Evolutionary conservation across 2,329 filamentous ascomycete species (phyloP), one percentile per base, ranked within the genome.

Genomic region (Ramichloridium luteum): DNA sequence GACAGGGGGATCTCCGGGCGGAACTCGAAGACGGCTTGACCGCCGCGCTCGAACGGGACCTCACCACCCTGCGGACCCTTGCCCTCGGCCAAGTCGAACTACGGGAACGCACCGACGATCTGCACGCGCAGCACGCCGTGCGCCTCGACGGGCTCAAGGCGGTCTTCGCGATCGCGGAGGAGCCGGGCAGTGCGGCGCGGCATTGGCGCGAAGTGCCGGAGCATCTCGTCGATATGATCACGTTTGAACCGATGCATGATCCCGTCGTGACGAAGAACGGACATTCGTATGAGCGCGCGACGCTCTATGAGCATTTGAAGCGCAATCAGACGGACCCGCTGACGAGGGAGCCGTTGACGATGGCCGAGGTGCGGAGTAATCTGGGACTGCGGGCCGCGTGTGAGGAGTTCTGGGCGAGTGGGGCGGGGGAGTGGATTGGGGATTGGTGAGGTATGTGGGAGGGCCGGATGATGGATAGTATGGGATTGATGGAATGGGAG

Each of bases 221-320:
- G 39, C 84, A 80, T 67, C 65, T 74, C 2, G 68, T 88, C 26
- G 81, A 88, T 51, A 78, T 80, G 37, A 52, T 56, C 13, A 53
- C 48, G 4, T 55, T 53, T 25, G 51, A 51, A 33, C 51, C 50
- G 5, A 54, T 53, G 45, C 47, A 50, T 25, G 43, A 46, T 38
- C 45, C 56, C 64, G 77, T 67, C 1, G 59, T 66, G 2, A 88
- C 82, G 1, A 85, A 80, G 49, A 86, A 80, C 1, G 90, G 90
- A 9, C 81, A 86, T 42, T 90, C 80, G 2, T 98, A 93, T 54
- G 90, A 96, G 55, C 72, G 88, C 25, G 69, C 81, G 0, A 81
- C 81, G 11, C 79, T 98, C 38, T 67, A 85, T 50, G 84, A 93
- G 56, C 85, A 94, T 52, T 65, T 98, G 15, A 78, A 80, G 47